Percentiles rank a stretch among this genome's conserved stretches.
Evolutionary conservation across 2,329 filamentous ascomycete genomes (phyloP).

Genomic region (Beauveria pseudobassiana): DNA sequence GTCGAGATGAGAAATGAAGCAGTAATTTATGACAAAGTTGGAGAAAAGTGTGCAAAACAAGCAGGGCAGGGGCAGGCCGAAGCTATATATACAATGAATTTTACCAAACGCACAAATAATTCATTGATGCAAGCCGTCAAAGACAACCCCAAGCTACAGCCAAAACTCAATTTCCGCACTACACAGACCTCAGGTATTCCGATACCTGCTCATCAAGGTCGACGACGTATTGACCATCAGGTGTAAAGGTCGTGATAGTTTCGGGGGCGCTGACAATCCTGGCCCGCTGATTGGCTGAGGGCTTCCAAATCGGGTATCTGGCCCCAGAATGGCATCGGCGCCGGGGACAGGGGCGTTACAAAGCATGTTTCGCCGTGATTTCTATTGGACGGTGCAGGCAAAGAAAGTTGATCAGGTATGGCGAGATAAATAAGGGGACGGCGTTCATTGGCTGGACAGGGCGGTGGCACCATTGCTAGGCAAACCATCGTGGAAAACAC

Average conservation of each 20-base stretch:
- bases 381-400: background rate
- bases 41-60: background rate
- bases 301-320: background rate
- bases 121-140: background rate
- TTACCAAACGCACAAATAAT: slow-evolving; percentile 6
- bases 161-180: background rate
- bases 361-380: background rate
- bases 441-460: background rate
- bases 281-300: background rate
- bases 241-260: slow-evolving; percentile 10
- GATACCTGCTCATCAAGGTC: slow-evolving; percentile 10
- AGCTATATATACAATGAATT: slow-evolving; percentile 6
- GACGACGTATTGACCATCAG: slow-evolving; percentile 3
- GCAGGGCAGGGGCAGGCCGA: background rate
- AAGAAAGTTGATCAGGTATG: background rate
- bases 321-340: background rate
- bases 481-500: background rate
- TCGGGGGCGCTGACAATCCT: slow-evolving; percentile 6
- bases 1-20: background rate
- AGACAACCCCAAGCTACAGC: background rate
- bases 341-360: background rate
- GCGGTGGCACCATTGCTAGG: background rate
- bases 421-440: background rate
- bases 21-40: background rate
- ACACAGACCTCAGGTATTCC: background rate